Percentiles rank a stretch among this genome's conserved stretches.
Evolutionary conservation across 129 eudicot species (phyloP).

Genomic region (Logfia minima): DNA sequence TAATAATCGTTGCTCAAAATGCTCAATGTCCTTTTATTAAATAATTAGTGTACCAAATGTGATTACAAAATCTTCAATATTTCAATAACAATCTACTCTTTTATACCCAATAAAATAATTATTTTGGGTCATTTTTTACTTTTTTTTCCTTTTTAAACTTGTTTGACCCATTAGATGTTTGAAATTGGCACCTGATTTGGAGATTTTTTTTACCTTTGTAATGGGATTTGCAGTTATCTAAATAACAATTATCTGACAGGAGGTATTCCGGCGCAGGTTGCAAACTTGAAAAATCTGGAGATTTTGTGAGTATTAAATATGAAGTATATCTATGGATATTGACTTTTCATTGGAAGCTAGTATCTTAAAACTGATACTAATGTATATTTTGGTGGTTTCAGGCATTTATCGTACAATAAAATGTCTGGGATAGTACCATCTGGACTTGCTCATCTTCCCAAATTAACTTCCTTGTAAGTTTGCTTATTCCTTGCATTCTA

Average conservation of each 20-base stretch:
- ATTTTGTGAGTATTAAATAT: constrained; percentile 65
- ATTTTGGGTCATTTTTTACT: too few relatives aligned
- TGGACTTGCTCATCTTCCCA: constrained; percentile 81
- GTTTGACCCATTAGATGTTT: neutral
- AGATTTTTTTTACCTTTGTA: constrained; percentile 17
- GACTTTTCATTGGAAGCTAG: neutral
- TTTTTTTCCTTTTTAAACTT: too few relatives aligned
- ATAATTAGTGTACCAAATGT: too few relatives aligned
- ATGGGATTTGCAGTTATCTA: constrained; percentile 52
- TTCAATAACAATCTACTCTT: too few relatives aligned
- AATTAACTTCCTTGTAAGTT: constrained; percentile 85
- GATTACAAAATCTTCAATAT: too few relatives aligned
- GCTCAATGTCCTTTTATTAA: too few relatives aligned
- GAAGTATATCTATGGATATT: neutral
- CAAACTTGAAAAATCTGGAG: constrained; percentile 88
- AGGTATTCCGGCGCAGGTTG: constrained; percentile 90
- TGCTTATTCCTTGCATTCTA: constrained; percentile 15
- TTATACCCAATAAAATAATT: too few relatives aligned
- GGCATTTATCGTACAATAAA: constrained; percentile 87
- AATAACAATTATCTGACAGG: constrained; percentile 88
- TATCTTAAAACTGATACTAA: neutral
- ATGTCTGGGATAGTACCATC: constrained; percentile 92
- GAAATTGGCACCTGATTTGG: neutral
- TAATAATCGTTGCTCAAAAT: too few relatives aligned
- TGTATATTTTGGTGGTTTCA: constrained; percentile 36